Conservation (phyloP, 2,329 filamentous ascomycete genomes). For the Lecanicillium sp. region DNA sequence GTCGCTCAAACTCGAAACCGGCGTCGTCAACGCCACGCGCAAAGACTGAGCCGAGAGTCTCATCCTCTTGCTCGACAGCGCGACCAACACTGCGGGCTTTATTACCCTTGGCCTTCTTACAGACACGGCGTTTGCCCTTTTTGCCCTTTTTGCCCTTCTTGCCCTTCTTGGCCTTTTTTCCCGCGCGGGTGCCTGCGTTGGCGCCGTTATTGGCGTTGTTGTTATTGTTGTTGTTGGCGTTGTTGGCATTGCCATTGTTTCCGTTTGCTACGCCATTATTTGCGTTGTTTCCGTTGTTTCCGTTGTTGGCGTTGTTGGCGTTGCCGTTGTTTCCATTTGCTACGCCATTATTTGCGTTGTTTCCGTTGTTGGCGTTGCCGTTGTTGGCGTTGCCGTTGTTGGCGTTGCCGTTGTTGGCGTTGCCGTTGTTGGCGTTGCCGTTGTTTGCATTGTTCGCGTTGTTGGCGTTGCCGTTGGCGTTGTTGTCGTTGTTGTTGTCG, state of each 20-base stretch:
- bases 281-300: background rate
- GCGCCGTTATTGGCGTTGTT: background rate
- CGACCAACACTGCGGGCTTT: too few species aligned
- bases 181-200: background rate
- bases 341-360: background rate
- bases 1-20: too few species aligned
- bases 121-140: too few species aligned
- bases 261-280: background rate
- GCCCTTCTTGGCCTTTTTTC: too few species aligned
- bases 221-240: too few species aligned
- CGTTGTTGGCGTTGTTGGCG: background rate
- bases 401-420: background rate
- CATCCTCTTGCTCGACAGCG: too few species aligned
- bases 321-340: background rate
- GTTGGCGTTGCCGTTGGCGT: background rate
- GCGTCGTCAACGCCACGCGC: too few species aligned
- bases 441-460: background rate
- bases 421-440: background rate
- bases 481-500: background rate
- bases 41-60: too few species aligned
- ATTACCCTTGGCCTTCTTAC: too few species aligned
- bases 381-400: background rate
- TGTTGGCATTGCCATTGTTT: background rate
- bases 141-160: too few species aligned
- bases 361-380: background rate